phyloP scores from a whole-genome alignment of 345 rosid genomes.

The Pelargonium nanum region DNA sequence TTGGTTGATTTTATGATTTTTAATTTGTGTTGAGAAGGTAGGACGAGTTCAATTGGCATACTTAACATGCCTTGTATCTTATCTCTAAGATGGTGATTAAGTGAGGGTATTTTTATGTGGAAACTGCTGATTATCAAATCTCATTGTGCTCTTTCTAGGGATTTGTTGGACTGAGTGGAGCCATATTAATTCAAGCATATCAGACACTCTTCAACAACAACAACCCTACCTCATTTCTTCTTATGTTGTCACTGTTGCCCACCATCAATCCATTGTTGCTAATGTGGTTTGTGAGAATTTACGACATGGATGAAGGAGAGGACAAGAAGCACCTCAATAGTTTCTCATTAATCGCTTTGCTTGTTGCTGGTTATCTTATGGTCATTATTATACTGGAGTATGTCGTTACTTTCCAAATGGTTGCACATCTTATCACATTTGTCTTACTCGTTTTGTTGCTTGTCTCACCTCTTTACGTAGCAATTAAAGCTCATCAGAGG shows the following conservation, averaged over 20 bases:
- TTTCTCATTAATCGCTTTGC: conserved; percentile 31
- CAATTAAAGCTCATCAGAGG: conserved; percentile 15
- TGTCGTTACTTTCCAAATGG: conserved; percentile 13
- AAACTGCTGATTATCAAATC: background rate
- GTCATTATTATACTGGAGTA: conserved; percentile 26
- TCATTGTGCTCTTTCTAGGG: conserved; percentile 22
- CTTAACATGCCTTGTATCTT: background rate
- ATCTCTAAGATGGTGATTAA: background rate
- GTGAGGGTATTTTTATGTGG: background rate
- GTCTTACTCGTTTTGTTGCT: conserved; percentile 30
- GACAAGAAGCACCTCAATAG: conserved; percentile 37
- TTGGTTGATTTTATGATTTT: too few relatives aligned
- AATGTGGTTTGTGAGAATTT: conserved; percentile 41
- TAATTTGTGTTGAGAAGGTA: background rate
- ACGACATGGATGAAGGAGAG: conserved; percentile 10
- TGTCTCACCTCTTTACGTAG: conserved; percentile 28
- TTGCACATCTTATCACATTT: conserved; percentile 14
- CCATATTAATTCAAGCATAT: conserved; percentile 41
- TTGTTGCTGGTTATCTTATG: conserved; percentile 40
- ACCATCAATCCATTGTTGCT: conserved; percentile 24
- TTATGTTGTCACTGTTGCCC: conserved; percentile 32
- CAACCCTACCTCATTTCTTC: conserved; percentile 27
- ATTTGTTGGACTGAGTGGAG: conserved; percentile 44
- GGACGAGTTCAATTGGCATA: background rate
- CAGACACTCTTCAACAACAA: conserved; percentile 25